phyloP scores from a whole-genome alignment of 2,329 filamentous ascomycete species.

The Aspergillus melleus region DNA sequence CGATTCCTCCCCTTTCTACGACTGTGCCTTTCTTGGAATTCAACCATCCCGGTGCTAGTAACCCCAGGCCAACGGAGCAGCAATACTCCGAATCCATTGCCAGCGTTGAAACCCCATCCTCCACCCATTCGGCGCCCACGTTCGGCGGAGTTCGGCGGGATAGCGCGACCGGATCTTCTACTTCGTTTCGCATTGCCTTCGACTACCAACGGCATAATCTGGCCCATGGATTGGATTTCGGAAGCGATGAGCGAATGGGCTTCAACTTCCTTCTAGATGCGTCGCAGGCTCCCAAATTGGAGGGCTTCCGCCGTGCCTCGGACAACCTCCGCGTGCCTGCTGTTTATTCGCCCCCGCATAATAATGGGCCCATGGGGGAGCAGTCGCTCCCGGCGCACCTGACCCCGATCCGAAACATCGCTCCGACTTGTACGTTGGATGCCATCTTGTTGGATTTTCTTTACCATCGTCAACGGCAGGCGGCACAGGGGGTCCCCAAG shows the following conservation, averaged over 20 bases:
- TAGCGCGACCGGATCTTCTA: slow-evolving; percentile 23
- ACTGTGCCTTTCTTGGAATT: slow-evolving; percentile 29
- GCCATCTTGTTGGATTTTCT: slow-evolving; percentile 78
- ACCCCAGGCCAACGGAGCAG: slow-evolving; percentile 18
- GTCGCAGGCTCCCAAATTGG: slow-evolving; percentile 55
- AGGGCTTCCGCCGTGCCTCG: slow-evolving; percentile 40
- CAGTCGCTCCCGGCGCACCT: slow-evolving; percentile 34
- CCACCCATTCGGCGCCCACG: slow-evolving; percentile 28
- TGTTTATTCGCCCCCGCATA: slow-evolving; percentile 25
- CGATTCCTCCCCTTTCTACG: slow-evolving; percentile 19
- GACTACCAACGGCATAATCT: slow-evolving; percentile 44
- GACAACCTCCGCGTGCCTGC: slow-evolving; percentile 25
- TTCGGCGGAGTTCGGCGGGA: slow-evolving; percentile 25
- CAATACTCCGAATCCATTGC: slow-evolving; percentile 30
- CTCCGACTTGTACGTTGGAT: slow-evolving; percentile 75
- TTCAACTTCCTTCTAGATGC: slow-evolving; percentile 71
- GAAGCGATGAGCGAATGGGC: slow-evolving; percentile 63
- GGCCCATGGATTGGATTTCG: slow-evolving; percentile 59
- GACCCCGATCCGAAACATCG: slow-evolving; percentile 58
- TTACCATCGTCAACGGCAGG: slow-evolving; percentile 64
- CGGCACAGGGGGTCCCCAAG: slow-evolving; percentile 64
- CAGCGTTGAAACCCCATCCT: slow-evolving; percentile 31
- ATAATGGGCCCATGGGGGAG: slow-evolving; percentile 25
- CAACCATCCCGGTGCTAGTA: slow-evolving; percentile 16
- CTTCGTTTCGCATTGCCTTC: slow-evolving; percentile 42